Evolutionary conservation across 164 flowering plant genomes (phyloP), one percentile per base, ranked within the genome.

Genomic region (Vitis riparia): DNA sequence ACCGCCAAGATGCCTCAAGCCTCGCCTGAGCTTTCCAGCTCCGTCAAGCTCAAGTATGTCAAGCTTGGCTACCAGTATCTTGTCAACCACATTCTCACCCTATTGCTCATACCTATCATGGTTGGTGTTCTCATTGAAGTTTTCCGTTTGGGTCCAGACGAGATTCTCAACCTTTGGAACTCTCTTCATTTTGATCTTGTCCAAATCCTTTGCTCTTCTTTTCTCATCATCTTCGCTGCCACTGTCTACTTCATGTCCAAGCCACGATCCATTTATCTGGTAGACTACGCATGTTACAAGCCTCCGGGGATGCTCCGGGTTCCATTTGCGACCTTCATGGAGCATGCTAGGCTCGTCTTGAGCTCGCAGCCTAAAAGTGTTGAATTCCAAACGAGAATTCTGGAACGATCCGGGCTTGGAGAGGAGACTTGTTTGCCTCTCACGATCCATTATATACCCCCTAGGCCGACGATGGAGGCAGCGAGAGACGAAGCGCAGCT

Each of bases 11-110:
- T 83, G 87, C 81, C 88, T 63, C 85, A 76, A 49, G 66, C 55
- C 7, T 63, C 79, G 75, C 89, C 89, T 5, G 85, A 81, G 15
- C 80, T 80, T 73, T 81, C 89, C 14, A 77, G 47, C 78, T 84
- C 93, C 2, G 87, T 83, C 11, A 86, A 81, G 80, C 84, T 86
- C 78, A 89, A 89, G 79, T 87, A 87, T 56, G 89, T 86, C 0
- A 87, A 89, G 63, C 85, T 80, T 1, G 88, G 93, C 0, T 87
- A 81, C 76, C 94, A 86, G 27, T 87, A 85, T 68, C 83, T 86
- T 0, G 87, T 85, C 2, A 87, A 83, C 81, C 85, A 87, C 69
- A 55, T 87, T 63, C 70, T 89, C 23, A 72, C 83, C 44, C 80
- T 89, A 17, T 63, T 79, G 1, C 78, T 87, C 30, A 60, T 86